phyloP scores from a whole-genome alignment of 164 flowering plant genomes.

The Taxillus chinensis region DNA sequence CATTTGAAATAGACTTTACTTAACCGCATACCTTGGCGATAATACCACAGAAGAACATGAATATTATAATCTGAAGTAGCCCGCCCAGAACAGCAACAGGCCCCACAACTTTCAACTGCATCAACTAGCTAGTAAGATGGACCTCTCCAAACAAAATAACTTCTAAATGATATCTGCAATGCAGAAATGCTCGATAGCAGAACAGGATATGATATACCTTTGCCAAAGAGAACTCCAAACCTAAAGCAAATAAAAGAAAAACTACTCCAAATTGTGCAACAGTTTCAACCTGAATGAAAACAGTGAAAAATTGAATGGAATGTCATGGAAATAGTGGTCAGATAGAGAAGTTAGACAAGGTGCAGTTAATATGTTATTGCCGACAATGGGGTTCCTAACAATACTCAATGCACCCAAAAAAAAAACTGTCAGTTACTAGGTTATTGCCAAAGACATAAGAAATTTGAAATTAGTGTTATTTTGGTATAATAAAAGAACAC shows the following conservation, averaged over 20 bases:
- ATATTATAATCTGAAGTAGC: constrained; percentile 66
- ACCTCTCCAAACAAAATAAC: neutral
- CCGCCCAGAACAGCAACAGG: constrained; percentile 97
- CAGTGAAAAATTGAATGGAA: neutral
- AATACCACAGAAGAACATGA: constrained; percentile 65
- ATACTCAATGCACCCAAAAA: too few relatives aligned
- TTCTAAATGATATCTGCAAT: neutral
- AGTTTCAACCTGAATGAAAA: constrained; percentile 73
- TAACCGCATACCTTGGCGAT: constrained; percentile 49
- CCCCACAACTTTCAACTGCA: constrained; percentile 92
- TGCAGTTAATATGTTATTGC: too few relatives aligned
- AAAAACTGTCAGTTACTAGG: too few relatives aligned
- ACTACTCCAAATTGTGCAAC: constrained; percentile 99
- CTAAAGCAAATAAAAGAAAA: constrained; percentile 95
- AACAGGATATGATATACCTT: constrained; percentile 39
- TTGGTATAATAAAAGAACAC: too few relatives aligned
- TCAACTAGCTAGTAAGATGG: constrained; percentile 6
- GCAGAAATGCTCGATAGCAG: neutral
- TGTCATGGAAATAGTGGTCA: too few relatives aligned
- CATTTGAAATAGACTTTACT: neutral
- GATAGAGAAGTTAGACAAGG: too few relatives aligned
- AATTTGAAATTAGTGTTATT: too few relatives aligned
- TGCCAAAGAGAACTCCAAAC: constrained; percentile 85
- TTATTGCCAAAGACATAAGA: too few relatives aligned
- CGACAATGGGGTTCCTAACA: too few relatives aligned